phyloP scores from a whole-genome alignment of 2,329 filamentous ascomycete genomes.

The Ophiognomonia clavigignenti-juglandacearum region DNA sequence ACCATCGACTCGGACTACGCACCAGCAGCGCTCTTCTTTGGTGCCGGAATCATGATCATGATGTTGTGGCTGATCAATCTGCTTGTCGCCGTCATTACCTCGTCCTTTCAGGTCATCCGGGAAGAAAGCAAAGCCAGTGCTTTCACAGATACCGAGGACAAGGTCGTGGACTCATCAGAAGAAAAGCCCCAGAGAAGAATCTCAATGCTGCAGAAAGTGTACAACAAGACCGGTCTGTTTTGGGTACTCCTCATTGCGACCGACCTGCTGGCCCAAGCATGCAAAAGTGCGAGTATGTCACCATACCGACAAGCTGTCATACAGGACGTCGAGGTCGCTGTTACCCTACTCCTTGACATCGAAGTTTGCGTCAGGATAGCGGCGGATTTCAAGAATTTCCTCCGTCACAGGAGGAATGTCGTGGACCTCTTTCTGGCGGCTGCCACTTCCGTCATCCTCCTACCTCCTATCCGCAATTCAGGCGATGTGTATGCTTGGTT shows the following conservation, averaged over 20 bases:
- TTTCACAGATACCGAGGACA: slow-evolving; percentile 71
- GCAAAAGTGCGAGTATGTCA: slow-evolving; percentile 73
- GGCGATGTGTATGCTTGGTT: slow-evolving; percentile 78
- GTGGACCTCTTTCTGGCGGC: slow-evolving; percentile 77
- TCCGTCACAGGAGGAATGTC: slow-evolving; percentile 67
- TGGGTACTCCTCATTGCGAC: slow-evolving; percentile 81
- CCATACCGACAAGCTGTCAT: slow-evolving; percentile 59
- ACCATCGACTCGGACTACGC: slow-evolving; percentile 90
- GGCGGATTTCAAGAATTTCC: slow-evolving; percentile 77
- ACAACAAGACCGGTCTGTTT: slow-evolving; percentile 66
- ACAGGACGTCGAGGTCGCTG: slow-evolving; percentile 63
- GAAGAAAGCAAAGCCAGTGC: slow-evolving; percentile 94
- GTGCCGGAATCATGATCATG: slow-evolving; percentile 76
- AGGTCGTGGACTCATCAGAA: slow-evolving; percentile 27
- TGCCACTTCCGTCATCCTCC: slow-evolving; percentile 76
- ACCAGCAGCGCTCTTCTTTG: slow-evolving; percentile 73
- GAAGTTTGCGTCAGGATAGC: slow-evolving; percentile 79
- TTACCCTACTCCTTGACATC: slow-evolving; percentile 72
- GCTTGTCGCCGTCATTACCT: slow-evolving; percentile 93
- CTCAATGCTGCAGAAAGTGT: slow-evolving; percentile 61
- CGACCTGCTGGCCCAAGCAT: slow-evolving; percentile 73
- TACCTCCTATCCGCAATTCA: slow-evolving; percentile 72
- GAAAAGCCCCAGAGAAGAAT: slow-evolving; percentile 36
- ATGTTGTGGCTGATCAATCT: slow-evolving; percentile 96
- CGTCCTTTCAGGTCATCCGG: slow-evolving; percentile 95